phyloP scores from a whole-genome alignment of 371 early-diverging fungal species.

The Mucor ambiguus region DNA sequence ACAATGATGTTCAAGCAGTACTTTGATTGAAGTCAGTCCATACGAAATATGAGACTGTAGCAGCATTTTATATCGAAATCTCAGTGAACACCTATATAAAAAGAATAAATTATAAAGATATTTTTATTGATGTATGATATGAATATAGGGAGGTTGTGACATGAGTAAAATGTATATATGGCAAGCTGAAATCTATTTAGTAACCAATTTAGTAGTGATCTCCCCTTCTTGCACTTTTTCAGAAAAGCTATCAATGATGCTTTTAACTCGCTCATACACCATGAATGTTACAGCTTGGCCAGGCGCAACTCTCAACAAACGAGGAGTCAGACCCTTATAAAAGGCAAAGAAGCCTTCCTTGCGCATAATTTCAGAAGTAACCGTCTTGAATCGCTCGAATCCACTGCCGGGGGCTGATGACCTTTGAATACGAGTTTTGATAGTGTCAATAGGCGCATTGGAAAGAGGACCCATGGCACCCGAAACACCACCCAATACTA shows the following conservation, averaged over 20 bases:
- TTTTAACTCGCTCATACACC: conserved; percentile 83
- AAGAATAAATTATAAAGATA: background rate
- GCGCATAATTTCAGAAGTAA: conserved; percentile 73
- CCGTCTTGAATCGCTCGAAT: conserved; percentile 75
- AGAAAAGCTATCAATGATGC: conserved; percentile 66
- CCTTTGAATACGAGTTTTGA: conserved; percentile 97
- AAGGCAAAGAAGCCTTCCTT: conserved; percentile 94
- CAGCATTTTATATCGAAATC: no score
- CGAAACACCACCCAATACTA: conserved; percentile 89
- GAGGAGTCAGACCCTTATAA: conserved; percentile 95
- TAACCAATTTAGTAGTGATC: conserved; percentile 14
- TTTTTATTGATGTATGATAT: background rate
- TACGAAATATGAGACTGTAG: no score
- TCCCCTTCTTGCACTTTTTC: conserved; percentile 47
- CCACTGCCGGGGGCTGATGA: conserved; percentile 77
- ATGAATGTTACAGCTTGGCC: conserved; percentile 89
- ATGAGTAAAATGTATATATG: background rate
- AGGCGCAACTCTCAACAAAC: conserved; percentile 90
- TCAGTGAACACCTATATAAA: background rate
- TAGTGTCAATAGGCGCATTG: conserved; percentile 98
- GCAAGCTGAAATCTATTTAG: background rate
- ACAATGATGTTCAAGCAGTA: background rate
- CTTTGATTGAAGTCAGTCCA: no score
- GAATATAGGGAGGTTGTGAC: background rate
- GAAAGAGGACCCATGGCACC: conserved; percentile 96